Evolutionary conservation across 306 rosid genomes (phyloP), one percentile per base, ranked within the genome.

Genomic region (Cicer arietinum): DNA sequence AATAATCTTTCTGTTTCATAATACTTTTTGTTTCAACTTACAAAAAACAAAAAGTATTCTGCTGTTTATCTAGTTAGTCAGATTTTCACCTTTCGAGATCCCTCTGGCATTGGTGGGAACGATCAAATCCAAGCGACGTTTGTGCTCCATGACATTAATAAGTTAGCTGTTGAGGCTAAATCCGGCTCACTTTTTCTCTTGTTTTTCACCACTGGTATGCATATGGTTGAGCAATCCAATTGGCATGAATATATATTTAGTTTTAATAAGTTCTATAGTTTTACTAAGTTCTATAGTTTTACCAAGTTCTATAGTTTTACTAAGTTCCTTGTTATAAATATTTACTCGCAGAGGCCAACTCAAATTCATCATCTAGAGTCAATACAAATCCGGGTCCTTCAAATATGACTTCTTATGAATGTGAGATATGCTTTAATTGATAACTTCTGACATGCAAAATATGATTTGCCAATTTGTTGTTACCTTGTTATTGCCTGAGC

Each of bases 181-280:
- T 81, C 90, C 30, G 85, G 86, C 53, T 78, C 90, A 58, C 79
- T 85, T 79, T 82, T 84, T 48, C 77, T 92, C 80, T 79, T 92
- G 81, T 75, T 95, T 61, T 87, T 92, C 76, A 86, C 89, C 84
- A 75, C 83, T 71, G 97, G 99, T 95, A 92, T 69, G 86, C 57
- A 68, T 76, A 63, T 61, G 50, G 16, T 67, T 78, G 50, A 69
- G 68, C 60, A 14, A 13, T 59, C 69, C 74, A 7, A 41, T 53
- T 80, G 69, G 44, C 53, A 69, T 42, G 54, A 39, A 54, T 14
- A 48, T n/a, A 7, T 37, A 67, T 76, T 30, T 47, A 30, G 3
- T 66, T 57, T 63, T 66, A 35, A 56, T 74, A 44, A 46, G 58
- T 59, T 57, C 51, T 25, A 25, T 25, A 25, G 1, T 66, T 57